Evolutionary conservation across 1,284 basidiomycete genomes (phyloP).

Genomic region (Puccinia coronata): DNA sequence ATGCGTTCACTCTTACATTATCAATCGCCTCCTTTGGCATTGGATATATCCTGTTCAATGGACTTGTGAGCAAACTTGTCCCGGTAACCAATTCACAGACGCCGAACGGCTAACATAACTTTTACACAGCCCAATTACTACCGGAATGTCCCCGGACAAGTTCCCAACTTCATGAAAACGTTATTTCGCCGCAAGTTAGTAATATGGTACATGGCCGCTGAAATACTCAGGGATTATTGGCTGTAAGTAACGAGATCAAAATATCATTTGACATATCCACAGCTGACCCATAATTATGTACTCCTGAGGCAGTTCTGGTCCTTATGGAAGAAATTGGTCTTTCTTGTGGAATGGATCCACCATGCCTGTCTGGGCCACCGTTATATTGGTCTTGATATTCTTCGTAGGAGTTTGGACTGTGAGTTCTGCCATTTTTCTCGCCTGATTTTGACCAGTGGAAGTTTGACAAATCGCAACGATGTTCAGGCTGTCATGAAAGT

Average conservation of each 20-base stretch:
- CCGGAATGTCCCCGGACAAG: conserved; percentile 83
- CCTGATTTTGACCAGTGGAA: background rate
- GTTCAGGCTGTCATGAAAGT: conserved; percentile 65
- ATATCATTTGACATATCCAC: background rate
- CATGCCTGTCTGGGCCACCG: conserved; percentile 77
- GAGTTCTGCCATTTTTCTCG: conserved; percentile 14
- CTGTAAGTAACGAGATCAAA: conserved; percentile 67
- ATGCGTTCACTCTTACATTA: conserved; percentile 78
- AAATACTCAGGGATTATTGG: conserved; percentile 88
- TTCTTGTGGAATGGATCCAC: conserved; percentile 80
- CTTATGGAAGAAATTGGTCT: conserved; percentile 82
- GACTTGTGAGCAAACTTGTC: conserved; percentile 68
- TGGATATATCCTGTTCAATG: conserved; percentile 76
- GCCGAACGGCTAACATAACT: background rate
- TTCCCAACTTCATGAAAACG: conserved; percentile 83
- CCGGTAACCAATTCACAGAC: background rate
- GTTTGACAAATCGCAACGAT: background rate
- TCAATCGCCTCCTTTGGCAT: conserved; percentile 73
- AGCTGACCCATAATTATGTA: background rate
- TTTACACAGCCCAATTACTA: conserved; percentile 68
- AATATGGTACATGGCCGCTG: conserved; percentile 79
- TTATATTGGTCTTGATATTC: conserved; percentile 76
- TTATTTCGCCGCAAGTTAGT: conserved; percentile 84
- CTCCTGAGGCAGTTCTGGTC: conserved; percentile 36
- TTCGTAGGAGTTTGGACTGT: conserved; percentile 81